Conservation (phyloP, 1,284 basidiomycete species). For the Sutorius eximius region DNA sequence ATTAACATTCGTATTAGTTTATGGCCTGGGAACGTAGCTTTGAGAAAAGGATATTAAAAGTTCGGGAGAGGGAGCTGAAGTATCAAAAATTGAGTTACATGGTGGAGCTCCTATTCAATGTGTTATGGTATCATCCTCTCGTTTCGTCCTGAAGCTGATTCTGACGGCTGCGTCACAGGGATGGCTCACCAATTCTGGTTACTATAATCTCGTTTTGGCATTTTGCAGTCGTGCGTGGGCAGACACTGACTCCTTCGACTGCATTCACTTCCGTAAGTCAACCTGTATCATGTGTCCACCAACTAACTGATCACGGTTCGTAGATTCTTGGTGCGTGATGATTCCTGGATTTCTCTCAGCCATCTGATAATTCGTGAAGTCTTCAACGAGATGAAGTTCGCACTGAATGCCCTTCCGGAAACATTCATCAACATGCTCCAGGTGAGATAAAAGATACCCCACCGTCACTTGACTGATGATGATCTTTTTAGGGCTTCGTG, state of each 20-base stretch:
- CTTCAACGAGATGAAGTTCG: conserved; percentile 85
- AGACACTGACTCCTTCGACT: conserved; percentile 76
- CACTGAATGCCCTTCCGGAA: conserved; percentile 84
- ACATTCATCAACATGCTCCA: conserved; percentile 87
- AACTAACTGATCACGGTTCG: conserved; percentile 4
- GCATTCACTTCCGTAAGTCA: conserved; percentile 66
- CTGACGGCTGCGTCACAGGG: conserved; percentile 44
- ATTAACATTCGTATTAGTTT: conserved; percentile 50
- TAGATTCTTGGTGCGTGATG: conserved; percentile 50
- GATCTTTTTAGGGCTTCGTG: conserved; percentile 62
- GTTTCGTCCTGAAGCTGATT: conserved; percentile 4
- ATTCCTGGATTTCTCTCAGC: neutral
- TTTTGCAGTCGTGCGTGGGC: conserved; percentile 68
- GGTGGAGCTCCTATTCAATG: conserved; percentile 81
- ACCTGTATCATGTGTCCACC: neutral
- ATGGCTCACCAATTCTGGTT: conserved; percentile 71
- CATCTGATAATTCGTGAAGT: conserved; percentile 44
- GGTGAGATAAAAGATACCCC: conserved; percentile 35
- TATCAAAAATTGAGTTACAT: conserved; percentile 85
- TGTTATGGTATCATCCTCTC: conserved; percentile 61
- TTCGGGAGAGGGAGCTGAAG: conserved; percentile 78
- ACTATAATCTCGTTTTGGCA: conserved; percentile 84
- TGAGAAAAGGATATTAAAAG: conserved; percentile 70
- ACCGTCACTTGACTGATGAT: neutral
- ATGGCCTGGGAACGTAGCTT: conserved; percentile 96